Conservation (phyloP, 2,329 filamentous ascomycete species). For the Elsinoe australis region DNA sequence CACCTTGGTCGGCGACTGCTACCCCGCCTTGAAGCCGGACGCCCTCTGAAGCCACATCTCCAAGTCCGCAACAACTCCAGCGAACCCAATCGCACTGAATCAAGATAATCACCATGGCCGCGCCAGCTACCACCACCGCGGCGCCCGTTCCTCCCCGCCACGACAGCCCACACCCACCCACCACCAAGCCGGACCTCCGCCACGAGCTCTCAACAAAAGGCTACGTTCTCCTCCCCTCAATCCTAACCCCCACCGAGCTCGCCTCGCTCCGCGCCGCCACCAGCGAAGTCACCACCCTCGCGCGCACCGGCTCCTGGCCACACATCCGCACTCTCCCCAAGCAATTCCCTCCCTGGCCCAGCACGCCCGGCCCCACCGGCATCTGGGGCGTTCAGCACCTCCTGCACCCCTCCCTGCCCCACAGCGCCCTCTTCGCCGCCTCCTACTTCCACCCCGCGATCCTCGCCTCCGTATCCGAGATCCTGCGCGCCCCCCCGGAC, state of each 20-base stretch:
- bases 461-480: constrained; percentile 54
- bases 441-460: constrained; percentile 66
- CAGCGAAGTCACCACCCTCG: constrained; percentile 49
- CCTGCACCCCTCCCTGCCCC: constrained; percentile 63
- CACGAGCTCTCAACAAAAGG: constrained; percentile 60
- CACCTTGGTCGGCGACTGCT: too few relatives aligned
- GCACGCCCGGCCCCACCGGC: constrained; percentile 45
- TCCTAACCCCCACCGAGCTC: constrained; percentile 53
- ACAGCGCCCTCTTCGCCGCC: constrained; percentile 53
- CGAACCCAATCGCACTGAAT: too few relatives aligned
- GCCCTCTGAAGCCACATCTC: too few relatives aligned
- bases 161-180: not conserved
- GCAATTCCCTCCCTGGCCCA: constrained; percentile 83
- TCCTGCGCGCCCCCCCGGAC: constrained; percentile 49
- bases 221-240: constrained; percentile 63
- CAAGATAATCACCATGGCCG: not conserved
- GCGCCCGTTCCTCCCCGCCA: not conserved
- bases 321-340: constrained; percentile 77
- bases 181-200: constrained; percentile 31
- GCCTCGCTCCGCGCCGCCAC: constrained; percentile 54
- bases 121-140: constrained; percentile 1
- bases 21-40: too few relatives aligned
- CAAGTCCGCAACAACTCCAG: too few relatives aligned
- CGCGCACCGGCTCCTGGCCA: constrained; percentile 68
- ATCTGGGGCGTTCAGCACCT: constrained; percentile 91